Conservation (phyloP, 2,329 filamentous ascomycete genomes). For the Neofusicoccum cordaticola region DNA sequence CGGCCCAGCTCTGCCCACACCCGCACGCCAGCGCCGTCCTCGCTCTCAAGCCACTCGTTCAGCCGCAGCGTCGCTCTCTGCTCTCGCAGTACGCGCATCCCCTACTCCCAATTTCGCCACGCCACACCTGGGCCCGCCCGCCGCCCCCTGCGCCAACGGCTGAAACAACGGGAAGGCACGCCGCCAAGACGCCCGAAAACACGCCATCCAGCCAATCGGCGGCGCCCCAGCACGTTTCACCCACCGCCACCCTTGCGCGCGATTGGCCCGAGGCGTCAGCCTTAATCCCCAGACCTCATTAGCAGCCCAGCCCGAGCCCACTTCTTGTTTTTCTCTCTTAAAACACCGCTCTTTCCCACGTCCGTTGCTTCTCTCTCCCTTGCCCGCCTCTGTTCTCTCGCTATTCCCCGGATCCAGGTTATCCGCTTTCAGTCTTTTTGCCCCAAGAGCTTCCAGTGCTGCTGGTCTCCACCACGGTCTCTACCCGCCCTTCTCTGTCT, state of each 20-base stretch:
- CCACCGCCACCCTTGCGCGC: background rate
- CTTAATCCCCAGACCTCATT: constrained; percentile 16
- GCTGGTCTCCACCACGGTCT: constrained; percentile 5
- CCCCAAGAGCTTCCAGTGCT: background rate
- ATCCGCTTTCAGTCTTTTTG: background rate
- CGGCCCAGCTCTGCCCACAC: background rate
- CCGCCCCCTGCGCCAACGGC: background rate
- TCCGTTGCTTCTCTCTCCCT: background rate
- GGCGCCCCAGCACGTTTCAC: background rate
- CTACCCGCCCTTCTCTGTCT: background rate
- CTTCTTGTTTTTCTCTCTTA: background rate
- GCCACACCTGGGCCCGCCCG: constrained; percentile 1
- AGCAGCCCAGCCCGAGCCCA: background rate
- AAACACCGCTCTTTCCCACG: background rate
- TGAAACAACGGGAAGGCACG: constrained; percentile 8
- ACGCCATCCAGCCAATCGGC: background rate
- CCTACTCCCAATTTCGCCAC: constrained; percentile 10
- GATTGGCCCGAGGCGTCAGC: constrained; percentile 3
- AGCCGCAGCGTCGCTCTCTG: background rate
- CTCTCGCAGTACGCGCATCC: background rate
- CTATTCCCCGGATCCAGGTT: constrained; percentile 1
- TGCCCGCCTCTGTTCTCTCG: constrained; percentile 11
- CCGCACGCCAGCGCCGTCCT: background rate
- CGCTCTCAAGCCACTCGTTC: background rate
- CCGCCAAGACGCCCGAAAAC: background rate